phyloP scores from a whole-genome alignment of 2,329 filamentous ascomycete genomes.

The Fusarium tanahbumbuense region DNA sequence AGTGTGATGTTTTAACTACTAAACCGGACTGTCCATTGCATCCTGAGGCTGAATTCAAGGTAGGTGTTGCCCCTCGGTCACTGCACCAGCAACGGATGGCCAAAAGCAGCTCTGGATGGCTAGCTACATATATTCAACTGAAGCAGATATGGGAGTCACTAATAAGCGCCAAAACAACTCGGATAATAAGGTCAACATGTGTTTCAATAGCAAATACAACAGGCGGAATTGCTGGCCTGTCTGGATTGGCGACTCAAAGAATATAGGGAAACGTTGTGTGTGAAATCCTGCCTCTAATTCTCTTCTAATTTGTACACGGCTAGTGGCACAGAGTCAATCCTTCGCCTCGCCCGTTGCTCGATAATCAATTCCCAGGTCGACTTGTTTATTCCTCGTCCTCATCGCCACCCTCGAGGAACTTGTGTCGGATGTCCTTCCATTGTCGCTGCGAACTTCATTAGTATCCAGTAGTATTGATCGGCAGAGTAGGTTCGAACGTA shows the following conservation, averaged over 20 bases:
- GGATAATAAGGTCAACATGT: conserved; percentile 4
- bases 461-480: conserved; percentile 25
- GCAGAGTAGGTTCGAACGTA: conserved; percentile 63
- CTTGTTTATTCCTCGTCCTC: conserved; percentile 49
- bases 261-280: conserved; percentile 33
- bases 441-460: conserved; percentile 74
- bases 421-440: conserved; percentile 99
- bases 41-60: conserved; percentile 40
- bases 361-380: conserved; percentile 22
- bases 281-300: conserved; percentile 47
- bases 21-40: conserved; percentile 26
- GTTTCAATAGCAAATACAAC: background rate
- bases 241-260: background rate
- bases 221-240: background rate
- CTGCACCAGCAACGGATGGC: conserved; percentile 26
- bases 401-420: conserved; percentile 79
- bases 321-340: conserved; percentile 46
- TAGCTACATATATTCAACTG: background rate
- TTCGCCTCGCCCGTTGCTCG: conserved; percentile 36
- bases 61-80: conserved; percentile 41
- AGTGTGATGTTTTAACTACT: background rate
- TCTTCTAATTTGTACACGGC: conserved; percentile 51
- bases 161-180: conserved; percentile 3
- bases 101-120: background rate
- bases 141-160: background rate